Base-by-base conservation (phyloP, 495 filamentous ascomycete genomes). In the Chaetomidium leptoderma region DNA sequence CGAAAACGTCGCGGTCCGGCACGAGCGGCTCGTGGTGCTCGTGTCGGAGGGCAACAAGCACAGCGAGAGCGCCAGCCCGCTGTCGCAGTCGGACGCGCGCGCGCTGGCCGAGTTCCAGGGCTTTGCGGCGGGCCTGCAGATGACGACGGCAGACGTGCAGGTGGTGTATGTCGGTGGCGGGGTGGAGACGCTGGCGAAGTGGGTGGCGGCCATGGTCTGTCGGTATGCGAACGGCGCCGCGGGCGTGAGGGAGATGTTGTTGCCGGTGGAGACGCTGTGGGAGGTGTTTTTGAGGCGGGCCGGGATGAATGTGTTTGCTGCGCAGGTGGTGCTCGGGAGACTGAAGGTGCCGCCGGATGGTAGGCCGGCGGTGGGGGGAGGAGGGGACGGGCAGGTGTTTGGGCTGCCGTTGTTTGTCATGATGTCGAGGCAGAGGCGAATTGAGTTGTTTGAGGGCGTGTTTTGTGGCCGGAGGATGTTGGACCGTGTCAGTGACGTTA, bases 271-370 rank as follows among this genome's bases (percentile, higher is more conserved):
- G 63, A 83, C 82, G n/a, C 64, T 70, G 27, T 90, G 87, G 85
- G 91, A 95, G 69, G 30, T 84, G 11, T 91, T 90, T 62, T 73
- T 95, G 16, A 78, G 89, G 23, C 67, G 76, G n/a, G 79, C 79
- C 13, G 91, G 91, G 4, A 70, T 93, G 71, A 95, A 95, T 73
- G 82, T 86, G 4, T 93, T 81, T 68, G 91, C 88, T 2, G 90
- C 91, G 21, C 89, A 92, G 64, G 79, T 76, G 16, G 71, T 92
- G 0, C 72, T 92, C 23, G 73, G 73, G 14, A 68, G 66, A 39
- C 57, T 86, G 11, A 81, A 78, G 58, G 62, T 66, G 2, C 72
- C n/a, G n/a, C n/a, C 73, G 7, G 68, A 64, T n/a, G 65, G 58
- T 2, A 42, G 58, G 19, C 13, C 33, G 5, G 63, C 63, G 3